Evolutionary conservation across 192 early-diverging fungal genomes (phyloP).

Genomic region (Phlyctochytrium planicorne): DNA sequence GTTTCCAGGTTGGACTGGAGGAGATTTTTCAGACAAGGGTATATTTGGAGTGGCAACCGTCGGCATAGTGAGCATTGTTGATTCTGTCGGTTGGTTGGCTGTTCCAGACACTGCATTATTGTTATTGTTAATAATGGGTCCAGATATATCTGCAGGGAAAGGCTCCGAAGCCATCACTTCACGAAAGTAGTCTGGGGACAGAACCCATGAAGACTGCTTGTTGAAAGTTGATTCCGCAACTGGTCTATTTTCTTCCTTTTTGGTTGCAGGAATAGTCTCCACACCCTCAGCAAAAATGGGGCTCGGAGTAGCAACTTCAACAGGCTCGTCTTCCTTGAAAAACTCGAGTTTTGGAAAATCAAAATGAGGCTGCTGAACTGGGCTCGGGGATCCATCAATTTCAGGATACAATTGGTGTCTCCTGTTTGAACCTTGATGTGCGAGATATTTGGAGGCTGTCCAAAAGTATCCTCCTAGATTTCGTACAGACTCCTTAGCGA

Average conservation of each 20-base stretch:
- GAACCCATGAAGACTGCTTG: background rate
- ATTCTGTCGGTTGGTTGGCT: background rate
- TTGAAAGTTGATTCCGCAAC: background rate
- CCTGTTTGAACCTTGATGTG: no score
- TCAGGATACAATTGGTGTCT: background rate
- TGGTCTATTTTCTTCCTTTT: background rate
- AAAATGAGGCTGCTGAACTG: background rate
- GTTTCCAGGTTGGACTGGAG: background rate
- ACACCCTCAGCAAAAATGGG: background rate
- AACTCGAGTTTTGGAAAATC: background rate
- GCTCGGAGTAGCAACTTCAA: background rate
- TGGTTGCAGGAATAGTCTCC: background rate
- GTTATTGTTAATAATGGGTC: background rate
- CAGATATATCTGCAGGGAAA: background rate
- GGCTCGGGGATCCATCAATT: background rate
- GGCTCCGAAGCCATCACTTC: conserved; percentile 5
- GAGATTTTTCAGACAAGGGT: background rate
- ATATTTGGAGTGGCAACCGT: background rate
- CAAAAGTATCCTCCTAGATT: background rate
- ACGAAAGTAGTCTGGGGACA: conserved; percentile 8
- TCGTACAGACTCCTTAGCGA: conserved; percentile 6
- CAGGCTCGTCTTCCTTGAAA: background rate
- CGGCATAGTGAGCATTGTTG: background rate
- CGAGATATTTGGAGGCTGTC: background rate
- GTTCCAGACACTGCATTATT: background rate